These are phyloP conservation scores for Botrytis tulipae DNA, from an alignment of 2,329 filamentous ascomycete genomes.

Conservation along the genomic window DNA sequence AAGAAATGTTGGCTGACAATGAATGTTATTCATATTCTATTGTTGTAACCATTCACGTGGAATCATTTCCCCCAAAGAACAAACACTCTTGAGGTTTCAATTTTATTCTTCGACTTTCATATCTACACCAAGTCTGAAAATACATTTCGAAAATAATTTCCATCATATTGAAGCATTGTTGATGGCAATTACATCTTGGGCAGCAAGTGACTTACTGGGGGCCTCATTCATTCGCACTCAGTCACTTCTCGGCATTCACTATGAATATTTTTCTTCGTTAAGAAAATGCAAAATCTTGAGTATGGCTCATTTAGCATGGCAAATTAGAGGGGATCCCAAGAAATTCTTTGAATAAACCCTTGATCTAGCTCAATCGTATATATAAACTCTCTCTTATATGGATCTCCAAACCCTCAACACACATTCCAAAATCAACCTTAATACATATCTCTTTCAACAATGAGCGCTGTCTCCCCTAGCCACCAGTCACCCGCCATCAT, in stretches of 20 bases:
- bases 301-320: not conserved
- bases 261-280: not conserved
- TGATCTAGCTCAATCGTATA: not conserved
- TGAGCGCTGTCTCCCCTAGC: not conserved
- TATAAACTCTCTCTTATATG: not conserved
- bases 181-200: not conserved
- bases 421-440: not conserved
- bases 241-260: not conserved
- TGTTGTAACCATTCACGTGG: not conserved
- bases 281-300: no score
- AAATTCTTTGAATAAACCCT: not conserved
- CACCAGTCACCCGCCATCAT: no score
- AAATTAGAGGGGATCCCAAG: not conserved
- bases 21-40: not conserved
- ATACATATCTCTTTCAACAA: not conserved
- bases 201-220: not conserved
- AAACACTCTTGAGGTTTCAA: not conserved
- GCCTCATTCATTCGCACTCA: not conserved
- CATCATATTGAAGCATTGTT: not conserved
- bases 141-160: not conserved
- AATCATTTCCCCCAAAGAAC: not conserved
- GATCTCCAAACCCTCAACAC: not conserved
- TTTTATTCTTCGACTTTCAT: not conserved
- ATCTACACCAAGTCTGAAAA: not conserved
- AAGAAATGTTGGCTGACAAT: not conserved